Evolutionary conservation across 257 asterid genomes (phyloP).

Genomic region (Solanum sitiens): DNA sequence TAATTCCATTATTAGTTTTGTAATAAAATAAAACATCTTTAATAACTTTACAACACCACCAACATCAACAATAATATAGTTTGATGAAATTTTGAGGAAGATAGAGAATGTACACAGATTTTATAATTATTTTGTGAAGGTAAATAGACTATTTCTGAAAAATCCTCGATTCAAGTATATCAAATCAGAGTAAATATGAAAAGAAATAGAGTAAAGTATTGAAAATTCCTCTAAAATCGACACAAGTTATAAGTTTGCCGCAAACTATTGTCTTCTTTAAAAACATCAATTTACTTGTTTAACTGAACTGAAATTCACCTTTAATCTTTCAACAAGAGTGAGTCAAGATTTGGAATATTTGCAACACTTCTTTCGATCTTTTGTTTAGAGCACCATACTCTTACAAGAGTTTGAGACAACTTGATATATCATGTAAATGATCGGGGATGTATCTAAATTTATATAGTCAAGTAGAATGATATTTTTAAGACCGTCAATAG

Average conservation of each 20-base stretch:
- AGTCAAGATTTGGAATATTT: neutral
- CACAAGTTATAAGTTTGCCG: neutral
- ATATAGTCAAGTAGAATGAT: neutral
- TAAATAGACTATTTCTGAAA: too few species aligned
- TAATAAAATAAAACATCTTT: neutral
- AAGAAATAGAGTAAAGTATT: neutral
- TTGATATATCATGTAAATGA: neutral
- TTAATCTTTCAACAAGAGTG: neutral
- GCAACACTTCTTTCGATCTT: neutral
- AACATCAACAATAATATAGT: too few species aligned
- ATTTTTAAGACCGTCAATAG: neutral
- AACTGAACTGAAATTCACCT: too few species aligned
- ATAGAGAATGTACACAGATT: too few species aligned
- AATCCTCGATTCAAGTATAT: too few species aligned
- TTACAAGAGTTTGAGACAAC: neutral
- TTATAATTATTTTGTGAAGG: too few species aligned
- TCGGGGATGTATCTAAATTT: too few species aligned
- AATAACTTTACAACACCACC: neutral
- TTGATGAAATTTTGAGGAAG: too few species aligned
- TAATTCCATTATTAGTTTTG: neutral
- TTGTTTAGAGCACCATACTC: too few species aligned
- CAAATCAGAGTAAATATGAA: too few species aligned
- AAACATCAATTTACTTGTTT: accelerated
- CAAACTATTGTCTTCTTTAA: neutral
- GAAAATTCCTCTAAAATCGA: neutral